Evolutionary conservation across 23 red algal species (phyloP), one percentile per base, ranked within the genome.

Genomic region (Rhodosorus marinus): DNA sequence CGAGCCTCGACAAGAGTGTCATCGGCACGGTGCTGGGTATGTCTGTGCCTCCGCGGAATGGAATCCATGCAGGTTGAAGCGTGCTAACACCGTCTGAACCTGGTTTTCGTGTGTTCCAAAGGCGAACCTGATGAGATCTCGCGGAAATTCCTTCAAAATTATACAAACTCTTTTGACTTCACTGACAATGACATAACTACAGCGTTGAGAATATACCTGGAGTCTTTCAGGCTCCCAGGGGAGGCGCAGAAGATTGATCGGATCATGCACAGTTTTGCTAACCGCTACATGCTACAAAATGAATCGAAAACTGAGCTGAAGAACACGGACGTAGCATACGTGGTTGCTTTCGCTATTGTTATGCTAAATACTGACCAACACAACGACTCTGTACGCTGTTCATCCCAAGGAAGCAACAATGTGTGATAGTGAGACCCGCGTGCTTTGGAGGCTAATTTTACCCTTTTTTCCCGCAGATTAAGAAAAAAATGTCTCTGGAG

Each of bases 321-420:
- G 54, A 76, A 54, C 19, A 74, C 88, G 5, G 88, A 95, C 73
- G 77, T 80, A 3, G 70, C 70, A 0, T 81, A 83, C 59, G 77
- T 83, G 31, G 51, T 95, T 36, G 74, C 67, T 30, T 95, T 80
- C 59, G 80, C 88, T 0, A 70, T 81, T 0, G 72, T 95, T 8
- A 95, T 95, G 88, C 59, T 95, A 15, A 95, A 95, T 31, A 95
- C 88, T 0, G 88, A 95, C 54, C 78, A 84, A 47, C 88, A 95
- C 53, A 82, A 95, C 31, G 61, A 52, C 8, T 79, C 71, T 2
- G 78, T 95, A 38, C 57, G 70, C 29, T n/a, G n/a, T n/a, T n/a
- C n/a, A n/a, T n/a, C n/a, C n/a, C n/a, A n/a, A n/a, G n/a, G n/a
- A n/a, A n/a, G n/a, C n/a, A n/a, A n/a, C n/a, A n/a, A n/a, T n/a